Percentiles rank a stretch among this genome's conserved stretches.
Conservation (phyloP, 2,329 filamentous ascomycete species). For the Sclerotinia minor region DNA sequence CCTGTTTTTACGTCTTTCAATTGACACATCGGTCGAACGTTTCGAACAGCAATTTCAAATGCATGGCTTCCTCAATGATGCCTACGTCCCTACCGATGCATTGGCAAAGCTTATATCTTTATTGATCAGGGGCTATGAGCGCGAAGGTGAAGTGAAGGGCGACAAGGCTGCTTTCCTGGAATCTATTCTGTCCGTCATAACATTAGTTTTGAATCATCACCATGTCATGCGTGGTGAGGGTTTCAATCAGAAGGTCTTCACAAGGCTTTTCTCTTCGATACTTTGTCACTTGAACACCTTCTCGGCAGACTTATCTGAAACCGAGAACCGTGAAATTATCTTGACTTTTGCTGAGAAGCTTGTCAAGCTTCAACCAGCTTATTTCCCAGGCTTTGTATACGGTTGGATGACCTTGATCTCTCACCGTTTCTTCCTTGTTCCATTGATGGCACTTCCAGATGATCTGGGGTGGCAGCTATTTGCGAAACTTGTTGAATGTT, state of each 20-base stretch:
- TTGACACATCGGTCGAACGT: constrained; percentile 75
- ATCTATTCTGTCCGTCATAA: constrained; percentile 72
- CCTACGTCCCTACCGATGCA: constrained; percentile 69
- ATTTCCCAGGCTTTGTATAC: constrained; percentile 81
- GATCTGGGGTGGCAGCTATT: constrained; percentile 75
- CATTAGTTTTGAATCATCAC: constrained; percentile 82
- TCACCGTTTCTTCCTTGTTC: constrained; percentile 82
- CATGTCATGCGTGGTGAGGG: constrained; percentile 76
- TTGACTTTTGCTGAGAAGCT: constrained; percentile 71
- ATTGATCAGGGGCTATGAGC: constrained; percentile 70
- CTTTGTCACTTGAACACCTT: constrained; percentile 70
- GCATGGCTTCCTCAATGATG: constrained; percentile 58
- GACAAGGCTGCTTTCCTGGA: constrained; percentile 73
- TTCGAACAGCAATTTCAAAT: constrained; percentile 70
- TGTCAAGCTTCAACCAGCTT: constrained; percentile 70
- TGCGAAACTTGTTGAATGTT: constrained; percentile 69
- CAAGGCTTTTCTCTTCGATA: constrained; percentile 81
- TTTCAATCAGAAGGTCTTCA: constrained; percentile 88
- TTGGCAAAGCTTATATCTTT: constrained; percentile 77
- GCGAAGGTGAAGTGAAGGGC: constrained; percentile 56
- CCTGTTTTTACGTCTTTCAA: constrained; percentile 74
- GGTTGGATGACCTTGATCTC: constrained; percentile 81
- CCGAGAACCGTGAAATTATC: constrained; percentile 68
- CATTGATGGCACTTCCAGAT: constrained; percentile 67
- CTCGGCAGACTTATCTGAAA: constrained; percentile 57